Evolutionary conservation across 2,329 filamentous ascomycete species (phyloP).

Genomic region (Pseudocercospora macadamiae): DNA sequence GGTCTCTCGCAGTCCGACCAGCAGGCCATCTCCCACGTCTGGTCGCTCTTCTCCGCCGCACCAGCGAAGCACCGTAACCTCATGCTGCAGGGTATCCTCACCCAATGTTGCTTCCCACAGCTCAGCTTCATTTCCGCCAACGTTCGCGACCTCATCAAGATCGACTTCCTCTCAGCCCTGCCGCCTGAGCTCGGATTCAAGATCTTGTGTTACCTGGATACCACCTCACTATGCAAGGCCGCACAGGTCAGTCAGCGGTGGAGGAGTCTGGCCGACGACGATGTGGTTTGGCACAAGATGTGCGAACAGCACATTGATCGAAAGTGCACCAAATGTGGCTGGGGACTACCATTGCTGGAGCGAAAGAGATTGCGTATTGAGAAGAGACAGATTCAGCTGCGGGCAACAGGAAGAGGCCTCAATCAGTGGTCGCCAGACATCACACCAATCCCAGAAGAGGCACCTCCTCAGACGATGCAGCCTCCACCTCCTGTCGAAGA

Average conservation of each 20-base stretch:
- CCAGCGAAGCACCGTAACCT: constrained; percentile 91
- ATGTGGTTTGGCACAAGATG: constrained; percentile 98
- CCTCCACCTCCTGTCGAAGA: constrained; percentile 9
- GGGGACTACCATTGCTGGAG: constrained; percentile 88
- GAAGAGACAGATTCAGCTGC: constrained; percentile 78
- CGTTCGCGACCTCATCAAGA: constrained; percentile 92
- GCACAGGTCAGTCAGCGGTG: constrained; percentile 90
- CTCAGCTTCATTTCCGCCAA: constrained; percentile 89
- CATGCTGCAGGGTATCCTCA: constrained; percentile 94
- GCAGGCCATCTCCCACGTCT: constrained; percentile 94
- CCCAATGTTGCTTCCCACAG: constrained; percentile 96
- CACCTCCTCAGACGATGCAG: constrained; percentile 4
- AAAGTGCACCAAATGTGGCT: constrained; percentile 93
- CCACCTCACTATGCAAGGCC: constrained; percentile 90
- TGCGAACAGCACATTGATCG: constrained; percentile 95
- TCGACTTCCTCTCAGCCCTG: constrained; percentile 89
- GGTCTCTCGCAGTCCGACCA: constrained; percentile 81
- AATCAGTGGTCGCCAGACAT: constrained; percentile 58
- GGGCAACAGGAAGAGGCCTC: constrained; percentile 62
- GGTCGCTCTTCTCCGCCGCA: constrained; percentile 95
- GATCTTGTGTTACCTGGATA: constrained; percentile 90
- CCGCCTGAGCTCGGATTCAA: constrained; percentile 91
- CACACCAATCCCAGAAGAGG: constrained; percentile 50
- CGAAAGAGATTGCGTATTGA: constrained; percentile 84
- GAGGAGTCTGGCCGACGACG: constrained; percentile 90